Percentiles rank a stretch among this genome's conserved stretches.
These are phyloP conservation scores for Physcomitrium patens DNA, from an alignment of 225 moss, liverwort and hornwort genomes.

Conservation along the genomic window DNA sequence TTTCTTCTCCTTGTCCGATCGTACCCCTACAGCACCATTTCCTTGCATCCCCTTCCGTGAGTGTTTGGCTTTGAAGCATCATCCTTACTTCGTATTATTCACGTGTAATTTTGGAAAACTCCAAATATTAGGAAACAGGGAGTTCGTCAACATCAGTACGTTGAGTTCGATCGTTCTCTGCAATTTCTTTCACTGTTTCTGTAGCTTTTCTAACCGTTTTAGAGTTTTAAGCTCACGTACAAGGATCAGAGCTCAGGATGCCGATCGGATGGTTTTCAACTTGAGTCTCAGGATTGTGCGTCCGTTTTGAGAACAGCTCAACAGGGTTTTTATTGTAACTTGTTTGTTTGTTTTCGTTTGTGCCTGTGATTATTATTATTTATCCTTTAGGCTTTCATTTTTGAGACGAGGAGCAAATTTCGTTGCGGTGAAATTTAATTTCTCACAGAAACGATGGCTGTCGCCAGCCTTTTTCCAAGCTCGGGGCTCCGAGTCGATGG, in stretches of 20 bases:
- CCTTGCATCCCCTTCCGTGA: neutral
- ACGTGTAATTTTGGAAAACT: neutral
- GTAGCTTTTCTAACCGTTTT: neutral
- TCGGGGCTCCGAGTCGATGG: conserved; percentile 27
- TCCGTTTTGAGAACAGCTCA: neutral
- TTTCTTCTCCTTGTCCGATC: neutral
- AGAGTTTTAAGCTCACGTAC: neutral
- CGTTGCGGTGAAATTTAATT: neutral
- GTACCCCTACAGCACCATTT: neutral
- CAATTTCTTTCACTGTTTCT: neutral
- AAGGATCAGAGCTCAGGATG: neutral
- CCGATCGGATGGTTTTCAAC: neutral
- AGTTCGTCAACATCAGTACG: neutral
- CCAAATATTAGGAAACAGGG: neutral
- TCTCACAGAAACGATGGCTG: conserved; percentile 20
- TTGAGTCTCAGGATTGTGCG: neutral
- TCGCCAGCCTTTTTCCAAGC: conserved; percentile 29
- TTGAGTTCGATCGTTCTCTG: conserved; percentile 1
- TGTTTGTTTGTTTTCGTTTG: too few species aligned
- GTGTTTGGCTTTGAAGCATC: neutral
- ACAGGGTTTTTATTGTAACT: neutral
- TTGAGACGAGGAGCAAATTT: neutral
- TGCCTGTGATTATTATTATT: too few species aligned
- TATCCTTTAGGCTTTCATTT: too few species aligned
- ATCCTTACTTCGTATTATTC: neutral